Evolutionary conservation across 1,284 basidiomycete genomes (phyloP), one percentile per base, ranked within the genome.

Genomic region (Trametes pubescens): DNA sequence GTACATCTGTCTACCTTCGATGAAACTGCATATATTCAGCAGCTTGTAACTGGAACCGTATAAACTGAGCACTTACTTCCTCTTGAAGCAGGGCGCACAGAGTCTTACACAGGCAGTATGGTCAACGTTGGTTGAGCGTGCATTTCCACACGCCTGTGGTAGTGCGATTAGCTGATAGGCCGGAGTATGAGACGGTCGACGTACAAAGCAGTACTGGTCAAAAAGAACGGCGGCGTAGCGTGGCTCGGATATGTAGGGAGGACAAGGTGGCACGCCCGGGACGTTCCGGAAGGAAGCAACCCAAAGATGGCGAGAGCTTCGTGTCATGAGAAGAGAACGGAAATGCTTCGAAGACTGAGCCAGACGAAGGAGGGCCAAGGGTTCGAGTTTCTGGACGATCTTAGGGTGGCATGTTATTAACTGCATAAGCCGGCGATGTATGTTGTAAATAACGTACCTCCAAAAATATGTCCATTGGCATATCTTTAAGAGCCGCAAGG

Each of bases 141-240:
- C 57, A 16, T 44, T 47, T 3, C 62, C 62, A 22, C 62, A 64
- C 3, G 62, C 57, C 62, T 64, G n/a, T n/a, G 18, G 18, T 6
- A 35, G 10, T 4, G n/a, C 24, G 5, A 11, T 48, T 14, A 32
- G 13, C 4, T 6, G 22, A 34, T n/a, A 8, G 14, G 5, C 3
- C 18, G 8, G 1, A 32, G 7, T 4, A 49, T 18, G 9, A 16
- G 18, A n/a, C 7, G 10, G 11, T 37, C 13, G 6, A 59, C 62
- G 40, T 22, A 64, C 62, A 24, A 59, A 51, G 21, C 62, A 64
- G 22, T 64, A 59, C 9, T 57, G 57, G 18, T 59, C 62, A 21
- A 64, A 64, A 4, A 64, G 10, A 5, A 46, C 37, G 2, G 57
- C 55, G 14, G 62, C 57, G 43, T 60, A 64, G 1, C 57, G 58